These are phyloP conservation scores for Eutypa lata DNA, from an alignment of 2,329 filamentous ascomycete genomes.

Conservation along the genomic window DNA sequence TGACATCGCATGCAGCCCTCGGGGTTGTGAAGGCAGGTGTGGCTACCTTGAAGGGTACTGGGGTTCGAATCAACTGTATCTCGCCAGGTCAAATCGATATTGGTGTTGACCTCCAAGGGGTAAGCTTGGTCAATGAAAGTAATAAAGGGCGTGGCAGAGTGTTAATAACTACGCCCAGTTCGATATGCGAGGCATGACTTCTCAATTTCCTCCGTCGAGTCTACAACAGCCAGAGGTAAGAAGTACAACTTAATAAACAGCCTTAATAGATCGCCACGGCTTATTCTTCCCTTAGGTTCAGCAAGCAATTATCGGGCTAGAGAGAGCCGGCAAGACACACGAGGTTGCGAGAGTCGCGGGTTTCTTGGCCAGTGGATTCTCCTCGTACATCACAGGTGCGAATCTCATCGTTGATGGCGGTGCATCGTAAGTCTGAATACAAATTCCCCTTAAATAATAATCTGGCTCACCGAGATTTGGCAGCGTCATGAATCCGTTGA, in stretches of 20 bases:
- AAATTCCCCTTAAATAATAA: no score
- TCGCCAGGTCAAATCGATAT: slow-evolving; percentile 38
- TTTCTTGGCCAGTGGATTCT: slow-evolving; percentile 61
- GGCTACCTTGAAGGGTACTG: slow-evolving; percentile 53
- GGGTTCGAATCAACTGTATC: slow-evolving; percentile 56
- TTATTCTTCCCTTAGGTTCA: slow-evolving; percentile 31
- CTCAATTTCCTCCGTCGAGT: slow-evolving; percentile 53
- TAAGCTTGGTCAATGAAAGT: no score
- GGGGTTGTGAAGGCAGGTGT: slow-evolving; percentile 60
- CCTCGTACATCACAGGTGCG: slow-evolving; percentile 58
- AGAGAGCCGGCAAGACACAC: slow-evolving; percentile 53
- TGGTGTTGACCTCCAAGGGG: slow-evolving; percentile 40
- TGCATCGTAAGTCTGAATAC: slow-evolving; percentile 39
- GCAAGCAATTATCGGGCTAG: slow-evolving; percentile 52
- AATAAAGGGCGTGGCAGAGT: no score
- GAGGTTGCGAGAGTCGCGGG: slow-evolving; percentile 60
- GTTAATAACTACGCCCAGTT: slow-evolving; percentile 30
- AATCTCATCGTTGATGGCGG: slow-evolving; percentile 63
- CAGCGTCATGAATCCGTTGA: slow-evolving; percentile 38
- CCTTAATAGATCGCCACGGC: background rate
- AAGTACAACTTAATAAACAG: background rate
- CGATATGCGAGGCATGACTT: slow-evolving; percentile 46
- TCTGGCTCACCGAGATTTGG: no score
- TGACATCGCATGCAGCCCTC: slow-evolving; percentile 57
- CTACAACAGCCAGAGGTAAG: slow-evolving; percentile 46